Evolutionary conservation across 495 filamentous ascomycete genomes (phyloP).

Genomic region (Penicillium herquei): DNA sequence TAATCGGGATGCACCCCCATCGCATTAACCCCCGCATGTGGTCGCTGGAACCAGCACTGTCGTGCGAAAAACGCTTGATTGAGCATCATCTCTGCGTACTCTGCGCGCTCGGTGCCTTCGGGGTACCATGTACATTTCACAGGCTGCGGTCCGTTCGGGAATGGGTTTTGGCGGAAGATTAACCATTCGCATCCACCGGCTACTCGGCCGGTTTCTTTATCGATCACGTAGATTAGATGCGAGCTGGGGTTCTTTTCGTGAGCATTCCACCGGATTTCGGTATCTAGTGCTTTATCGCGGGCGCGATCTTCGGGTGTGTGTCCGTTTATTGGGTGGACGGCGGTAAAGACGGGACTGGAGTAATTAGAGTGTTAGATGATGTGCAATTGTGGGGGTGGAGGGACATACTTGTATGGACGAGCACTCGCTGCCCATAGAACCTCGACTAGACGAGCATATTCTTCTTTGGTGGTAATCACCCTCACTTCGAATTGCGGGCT

Average conservation of each 20-base stretch:
- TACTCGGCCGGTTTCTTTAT: slow-evolving; percentile 17
- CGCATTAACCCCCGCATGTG: slow-evolving; percentile 28
- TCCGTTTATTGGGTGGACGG: slow-evolving; percentile 8
- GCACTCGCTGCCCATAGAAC: slow-evolving; percentile 14
- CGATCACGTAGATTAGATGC: slow-evolving; percentile 13
- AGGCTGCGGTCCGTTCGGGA: slow-evolving; percentile 13
- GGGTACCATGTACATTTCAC: slow-evolving; percentile 16
- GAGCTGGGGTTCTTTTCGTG: slow-evolving; percentile 10
- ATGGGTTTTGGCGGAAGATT: slow-evolving; percentile 21
- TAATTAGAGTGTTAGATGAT: neutral
- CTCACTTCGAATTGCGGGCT: slow-evolving; percentile 2
- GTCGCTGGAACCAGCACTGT: slow-evolving; percentile 13
- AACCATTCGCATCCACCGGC: slow-evolving; percentile 38
- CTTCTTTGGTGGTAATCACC: slow-evolving; percentile 3
- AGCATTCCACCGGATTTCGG: slow-evolving; percentile 11
- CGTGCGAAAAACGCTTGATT: slow-evolving; percentile 12
- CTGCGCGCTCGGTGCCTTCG: slow-evolving; percentile 11
- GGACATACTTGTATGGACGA: slow-evolving; percentile 12
- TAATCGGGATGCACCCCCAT: slow-evolving; percentile 35
- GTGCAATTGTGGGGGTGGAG: neutral
- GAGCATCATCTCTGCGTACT: slow-evolving; percentile 5
- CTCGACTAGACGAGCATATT: slow-evolving; percentile 9
- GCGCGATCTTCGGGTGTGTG: slow-evolving; percentile 10
- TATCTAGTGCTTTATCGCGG: slow-evolving; percentile 10
- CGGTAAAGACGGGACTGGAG: slow-evolving; percentile 13